These are phyloP conservation scores for Tuctoria greenei DNA, from an alignment of 176 grass and related monocot genomes.

Conservation along the genomic window DNA sequence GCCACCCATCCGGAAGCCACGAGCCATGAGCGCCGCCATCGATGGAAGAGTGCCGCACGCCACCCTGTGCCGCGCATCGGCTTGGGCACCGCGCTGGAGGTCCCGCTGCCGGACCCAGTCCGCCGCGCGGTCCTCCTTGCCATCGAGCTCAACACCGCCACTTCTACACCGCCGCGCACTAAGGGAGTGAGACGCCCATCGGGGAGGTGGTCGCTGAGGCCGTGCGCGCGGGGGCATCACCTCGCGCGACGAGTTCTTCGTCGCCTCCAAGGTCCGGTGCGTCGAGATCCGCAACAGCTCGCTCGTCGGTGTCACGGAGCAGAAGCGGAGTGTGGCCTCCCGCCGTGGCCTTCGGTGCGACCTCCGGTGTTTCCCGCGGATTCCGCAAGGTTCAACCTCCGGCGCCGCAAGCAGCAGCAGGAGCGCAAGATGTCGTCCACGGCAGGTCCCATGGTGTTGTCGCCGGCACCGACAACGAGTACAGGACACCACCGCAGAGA, in stretches of 20 bases:
- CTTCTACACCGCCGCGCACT: conserved; percentile 65
- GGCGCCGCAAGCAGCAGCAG: too few relatives aligned
- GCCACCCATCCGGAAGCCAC: too few relatives aligned
- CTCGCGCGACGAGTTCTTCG: conserved; percentile 55
- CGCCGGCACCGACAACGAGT: too few relatives aligned
- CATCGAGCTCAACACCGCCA: conserved; percentile 56
- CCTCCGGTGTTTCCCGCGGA: too few relatives aligned
- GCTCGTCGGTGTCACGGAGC: too few relatives aligned
- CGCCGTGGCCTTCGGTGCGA: too few relatives aligned
- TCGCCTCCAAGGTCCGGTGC: conserved; percentile 82
- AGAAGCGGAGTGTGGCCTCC: too few relatives aligned
- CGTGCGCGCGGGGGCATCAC: conserved; percentile 42
- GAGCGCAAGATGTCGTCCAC: too few relatives aligned
- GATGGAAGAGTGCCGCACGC: not conserved
- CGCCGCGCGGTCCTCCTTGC: conserved; percentile 44
- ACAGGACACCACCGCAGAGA: too few relatives aligned
- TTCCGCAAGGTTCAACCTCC: too few relatives aligned
- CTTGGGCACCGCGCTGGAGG: conserved; percentile 65
- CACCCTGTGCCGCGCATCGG: conserved; percentile 43
- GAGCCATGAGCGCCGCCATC: conserved; percentile 8
- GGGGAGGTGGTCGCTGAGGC: conserved; percentile 54
- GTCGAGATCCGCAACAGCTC: too few relatives aligned
- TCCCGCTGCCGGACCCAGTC: conserved; percentile 35
- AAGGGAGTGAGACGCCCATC: conserved; percentile 55
- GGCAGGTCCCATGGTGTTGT: too few relatives aligned